Evolutionary conservation across 1,284 basidiomycete genomes (phyloP).

Genomic region (Sporisorium exsertum): DNA sequence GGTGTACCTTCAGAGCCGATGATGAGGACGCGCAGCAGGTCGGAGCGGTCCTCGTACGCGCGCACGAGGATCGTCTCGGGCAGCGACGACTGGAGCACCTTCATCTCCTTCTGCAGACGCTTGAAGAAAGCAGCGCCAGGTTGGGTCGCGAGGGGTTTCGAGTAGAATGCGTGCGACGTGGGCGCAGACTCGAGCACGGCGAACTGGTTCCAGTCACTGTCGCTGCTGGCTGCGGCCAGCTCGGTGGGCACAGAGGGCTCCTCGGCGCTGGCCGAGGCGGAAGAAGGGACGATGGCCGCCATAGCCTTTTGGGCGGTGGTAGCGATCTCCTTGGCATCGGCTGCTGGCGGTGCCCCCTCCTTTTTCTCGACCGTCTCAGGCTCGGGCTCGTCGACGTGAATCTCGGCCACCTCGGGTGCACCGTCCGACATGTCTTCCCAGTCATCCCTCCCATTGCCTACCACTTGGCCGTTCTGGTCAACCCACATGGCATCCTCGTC

Average conservation of each 20-base stretch:
- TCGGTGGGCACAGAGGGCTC: slow-evolving; percentile 25
- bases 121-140: slow-evolving; percentile 78
- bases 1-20: slow-evolving; percentile 93
- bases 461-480: slow-evolving; percentile 57
- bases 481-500: slow-evolving; percentile 41
- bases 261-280: background rate
- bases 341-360: background rate
- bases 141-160: slow-evolving; percentile 13
- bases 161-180: slow-evolving; percentile 46
- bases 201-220: slow-evolving; percentile 46
- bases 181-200: slow-evolving; percentile 55
- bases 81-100: slow-evolving; percentile 80
- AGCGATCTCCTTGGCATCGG: background rate
- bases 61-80: slow-evolving; percentile 70
- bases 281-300: slow-evolving; percentile 15
- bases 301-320: slow-evolving; percentile 1
- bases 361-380: slow-evolving; percentile 6
- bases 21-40: slow-evolving; percentile 87
- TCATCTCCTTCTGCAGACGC: slow-evolving; percentile 84
- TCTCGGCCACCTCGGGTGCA: slow-evolving; percentile 37
- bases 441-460: slow-evolving; percentile 48
- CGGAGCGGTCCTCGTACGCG: slow-evolving; percentile 79
- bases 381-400: slow-evolving; percentile 23
- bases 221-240: slow-evolving; percentile 20
- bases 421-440: slow-evolving; percentile 60